phyloP scores from a whole-genome alignment of 257 asterid species.

The Ballota nigra region DNA sequence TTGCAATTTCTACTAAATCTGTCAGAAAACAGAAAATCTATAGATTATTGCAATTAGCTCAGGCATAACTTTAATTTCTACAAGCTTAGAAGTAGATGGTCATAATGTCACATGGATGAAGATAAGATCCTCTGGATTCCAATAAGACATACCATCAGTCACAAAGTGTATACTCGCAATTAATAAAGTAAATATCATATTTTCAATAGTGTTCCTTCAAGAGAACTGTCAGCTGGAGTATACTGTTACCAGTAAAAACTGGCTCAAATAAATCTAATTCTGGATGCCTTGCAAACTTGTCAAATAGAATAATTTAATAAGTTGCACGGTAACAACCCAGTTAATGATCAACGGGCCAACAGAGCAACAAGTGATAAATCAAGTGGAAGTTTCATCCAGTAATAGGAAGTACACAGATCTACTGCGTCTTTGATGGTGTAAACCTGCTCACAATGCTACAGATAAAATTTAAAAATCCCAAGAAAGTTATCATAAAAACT shows the following conservation, averaged over 20 bases:
- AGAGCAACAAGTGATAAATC: constrained; percentile 7
- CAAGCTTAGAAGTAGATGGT: constrained; percentile 5
- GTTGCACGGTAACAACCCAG: neutral
- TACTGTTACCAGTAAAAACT: neutral
- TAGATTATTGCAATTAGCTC: constrained; percentile 8
- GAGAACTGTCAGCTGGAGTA: neutral
- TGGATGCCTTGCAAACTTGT: neutral
- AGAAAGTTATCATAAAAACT: constrained; percentile 32
- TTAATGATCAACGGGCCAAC: constrained; percentile 6
- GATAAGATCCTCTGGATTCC: neutral
- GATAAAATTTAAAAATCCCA: neutral
- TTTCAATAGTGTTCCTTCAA: constrained; percentile 5
- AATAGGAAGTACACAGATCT: neutral
- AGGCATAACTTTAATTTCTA: constrained; percentile 20
- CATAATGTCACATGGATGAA: neutral
- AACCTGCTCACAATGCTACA: neutral
- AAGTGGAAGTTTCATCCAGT: constrained; percentile 8
- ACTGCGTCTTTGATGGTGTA: constrained; percentile 2
- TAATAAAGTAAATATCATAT: constrained; percentile 3
- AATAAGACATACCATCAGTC: neutral
- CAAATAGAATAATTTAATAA: neutral
- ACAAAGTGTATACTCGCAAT: constrained; percentile 5
- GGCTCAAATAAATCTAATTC: neutral
- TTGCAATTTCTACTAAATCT: neutral
- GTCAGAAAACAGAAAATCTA: constrained; percentile 5